Evolutionary conservation across 495 filamentous ascomycete genomes (phyloP).

Genomic region (Halenospora varia): DNA sequence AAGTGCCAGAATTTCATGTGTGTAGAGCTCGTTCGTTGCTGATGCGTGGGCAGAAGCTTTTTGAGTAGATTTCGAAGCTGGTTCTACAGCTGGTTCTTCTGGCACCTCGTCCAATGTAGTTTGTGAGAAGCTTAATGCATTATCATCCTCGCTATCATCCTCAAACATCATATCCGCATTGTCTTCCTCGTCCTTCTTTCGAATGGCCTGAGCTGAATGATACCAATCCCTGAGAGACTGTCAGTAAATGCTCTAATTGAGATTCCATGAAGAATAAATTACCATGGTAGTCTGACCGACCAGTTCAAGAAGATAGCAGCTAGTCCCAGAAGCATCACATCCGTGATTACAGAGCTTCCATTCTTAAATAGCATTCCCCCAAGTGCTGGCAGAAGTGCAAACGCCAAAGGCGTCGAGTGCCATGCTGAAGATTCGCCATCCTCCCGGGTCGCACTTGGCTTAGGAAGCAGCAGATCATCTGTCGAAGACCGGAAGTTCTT

Average conservation of each 20-base stretch:
- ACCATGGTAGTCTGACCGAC: constrained; percentile 91
- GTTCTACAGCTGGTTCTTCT: constrained; percentile 28
- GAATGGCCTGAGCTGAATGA: constrained; percentile 65
- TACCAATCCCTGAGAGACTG: constrained; percentile 74
- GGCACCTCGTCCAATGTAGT: constrained; percentile 36
- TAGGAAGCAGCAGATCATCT: constrained; percentile 68
- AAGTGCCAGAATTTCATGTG: constrained; percentile 71
- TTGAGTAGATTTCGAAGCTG: constrained; percentile 10
- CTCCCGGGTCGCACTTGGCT: constrained; percentile 25
- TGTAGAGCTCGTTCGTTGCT: constrained; percentile 62
- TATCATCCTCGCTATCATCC: constrained; percentile 40
- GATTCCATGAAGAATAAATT: constrained; percentile 20
- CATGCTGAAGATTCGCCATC: constrained; percentile 56
- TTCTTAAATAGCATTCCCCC: constrained; percentile 82
- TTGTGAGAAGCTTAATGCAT: constrained; percentile 22
- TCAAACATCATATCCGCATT: constrained; percentile 43
- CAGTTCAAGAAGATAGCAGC: constrained; percentile 88
- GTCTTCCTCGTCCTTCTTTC: constrained; percentile 41
- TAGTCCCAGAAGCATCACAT: constrained; percentile 73
- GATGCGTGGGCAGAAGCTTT: constrained; percentile 25
- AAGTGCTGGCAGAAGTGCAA: constrained; percentile 80
- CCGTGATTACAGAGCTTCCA: constrained; percentile 77
- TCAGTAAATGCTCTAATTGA: not conserved
- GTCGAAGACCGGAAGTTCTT: constrained; percentile 65
- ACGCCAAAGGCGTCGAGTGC: constrained; percentile 72